Base-by-base conservation (phyloP, 805 yeast species). In the Yarrowia keelungensis region DNA sequence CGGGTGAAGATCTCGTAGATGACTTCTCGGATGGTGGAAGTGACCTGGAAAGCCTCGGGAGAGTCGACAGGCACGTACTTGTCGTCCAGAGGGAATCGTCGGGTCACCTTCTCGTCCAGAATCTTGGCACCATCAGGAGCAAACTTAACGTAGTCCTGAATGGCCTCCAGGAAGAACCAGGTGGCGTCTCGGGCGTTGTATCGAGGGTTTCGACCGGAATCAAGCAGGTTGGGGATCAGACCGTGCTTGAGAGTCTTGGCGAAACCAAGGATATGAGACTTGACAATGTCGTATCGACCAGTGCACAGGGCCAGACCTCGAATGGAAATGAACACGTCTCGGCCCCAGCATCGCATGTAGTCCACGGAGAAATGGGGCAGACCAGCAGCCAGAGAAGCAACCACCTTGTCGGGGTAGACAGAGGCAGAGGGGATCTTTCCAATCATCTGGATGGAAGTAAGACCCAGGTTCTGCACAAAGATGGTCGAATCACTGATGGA, bases 321-420 rank as follows among this genome's bases (percentile, higher is more conserved):
- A 51, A 90, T 82, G 0, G 97, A 85, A 56, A 94, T 89, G 76
- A 95, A 95, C 0, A 92, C 97, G 78, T 94, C 99, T 75, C 99
- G 85, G 26, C 99, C 99, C 99, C 99, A 94, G 76, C 97, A 92
- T 77, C 99, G 84, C 97, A 94, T 92, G 78, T 90, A 93, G 72
- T 89, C 92, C 69, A 84, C 85, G 76, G 95, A 88, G 79, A 94
- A 94, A 78, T 92, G 98, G 1, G 99, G 99, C 70, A 94, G 83
- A 1, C 98, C 99, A 1, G 99, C 99, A 15, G 98, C 97, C 85
- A 94, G 82, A 50, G 91, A 86, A 1, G 97, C 90, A 15, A 87
- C 84, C 51, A 64, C 68, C 11, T 82, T 79, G 49, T 79, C 80
- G 1, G 98, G 96, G 36, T 82, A 79, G 67, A 95, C 81, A 0